These are phyloP conservation scores for Apiospora rasikravindrae DNA, from an alignment of 2,329 filamentous ascomycete species.

Conservation along the genomic window DNA sequence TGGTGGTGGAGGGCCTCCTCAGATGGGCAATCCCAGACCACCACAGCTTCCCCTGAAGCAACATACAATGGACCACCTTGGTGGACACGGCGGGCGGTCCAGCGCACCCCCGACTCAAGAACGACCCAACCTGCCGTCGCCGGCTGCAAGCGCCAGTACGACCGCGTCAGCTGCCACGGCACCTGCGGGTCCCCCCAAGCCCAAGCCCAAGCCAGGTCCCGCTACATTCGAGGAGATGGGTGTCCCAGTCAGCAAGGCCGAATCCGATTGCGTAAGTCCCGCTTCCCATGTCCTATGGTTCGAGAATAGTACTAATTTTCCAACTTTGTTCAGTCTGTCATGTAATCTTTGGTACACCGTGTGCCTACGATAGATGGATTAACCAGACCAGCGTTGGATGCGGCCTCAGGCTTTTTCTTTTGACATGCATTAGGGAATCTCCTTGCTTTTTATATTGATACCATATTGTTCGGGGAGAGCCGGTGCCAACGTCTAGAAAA, in stretches of 20 bases:
- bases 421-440: constrained; percentile 2
- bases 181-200: constrained; percentile 42
- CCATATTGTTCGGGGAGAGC: background rate
- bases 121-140: constrained; percentile 32
- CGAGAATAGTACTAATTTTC: background rate
- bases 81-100: constrained; percentile 36
- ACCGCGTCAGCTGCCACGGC: constrained; percentile 35
- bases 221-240: constrained; percentile 99
- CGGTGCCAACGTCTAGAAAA: background rate
- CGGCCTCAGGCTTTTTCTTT: background rate
- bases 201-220: constrained; percentile 65
- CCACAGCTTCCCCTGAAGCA: background rate
- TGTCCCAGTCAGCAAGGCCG: constrained; percentile 80
- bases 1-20: constrained; percentile 29
- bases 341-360: background rate
- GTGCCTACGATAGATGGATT: constrained; percentile 1
- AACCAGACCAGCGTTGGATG: background rate
- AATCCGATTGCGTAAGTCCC: constrained; percentile 85
- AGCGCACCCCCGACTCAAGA: constrained; percentile 43
- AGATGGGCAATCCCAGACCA: background rate
- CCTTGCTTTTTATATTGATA: constrained; percentile 9
- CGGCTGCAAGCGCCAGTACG: constrained; percentile 37
- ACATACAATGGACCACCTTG: background rate
- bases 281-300: background rate
- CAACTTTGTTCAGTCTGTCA: background rate